Evolutionary conservation across 805 yeast species (phyloP).

Genomic region (Metschnikowia colocasiae): DNA sequence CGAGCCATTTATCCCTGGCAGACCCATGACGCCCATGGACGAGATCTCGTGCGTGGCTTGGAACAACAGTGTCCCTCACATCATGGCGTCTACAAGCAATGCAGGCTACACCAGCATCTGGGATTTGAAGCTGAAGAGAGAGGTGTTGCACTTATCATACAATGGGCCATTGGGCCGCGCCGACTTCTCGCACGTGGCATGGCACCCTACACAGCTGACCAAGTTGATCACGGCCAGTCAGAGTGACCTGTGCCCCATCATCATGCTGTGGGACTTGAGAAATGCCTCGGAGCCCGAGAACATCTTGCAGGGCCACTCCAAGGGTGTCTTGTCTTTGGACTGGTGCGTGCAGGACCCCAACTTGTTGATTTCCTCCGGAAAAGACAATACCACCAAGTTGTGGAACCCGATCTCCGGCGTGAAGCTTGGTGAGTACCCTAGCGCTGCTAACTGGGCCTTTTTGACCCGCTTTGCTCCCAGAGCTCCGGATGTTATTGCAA

Average conservation of each 20-base stretch:
- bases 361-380: slow-evolving; percentile 83
- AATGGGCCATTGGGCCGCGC: slow-evolving; percentile 57
- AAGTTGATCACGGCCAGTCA: slow-evolving; percentile 85
- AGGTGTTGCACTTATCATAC: slow-evolving; percentile 81
- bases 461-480: slow-evolving; percentile 82
- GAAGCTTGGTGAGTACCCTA: slow-evolving; percentile 81
- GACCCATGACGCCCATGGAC: slow-evolving; percentile 74
- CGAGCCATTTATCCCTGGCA: slow-evolving; percentile 67
- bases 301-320: slow-evolving; percentile 72
- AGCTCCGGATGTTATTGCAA: slow-evolving; percentile 85
- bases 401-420: slow-evolving; percentile 86
- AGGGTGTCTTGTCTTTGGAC: slow-evolving; percentile 85
- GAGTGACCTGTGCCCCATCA: slow-evolving; percentile 72
- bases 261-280: slow-evolving; percentile 90
- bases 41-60: slow-evolving; percentile 80
- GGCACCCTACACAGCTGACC: slow-evolving; percentile 93
- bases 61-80: slow-evolving; percentile 81
- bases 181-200: slow-evolving; percentile 74
- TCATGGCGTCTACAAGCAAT: slow-evolving; percentile 85
- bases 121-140: slow-evolving; percentile 86
- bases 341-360: slow-evolving; percentile 87
- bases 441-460: slow-evolving; percentile 92
- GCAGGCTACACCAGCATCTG: slow-evolving; percentile 87
- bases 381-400: slow-evolving; percentile 79
- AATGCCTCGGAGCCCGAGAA: slow-evolving; percentile 88